These are phyloP conservation scores for Ceratobasidium sp. DNA, from an alignment of 1,284 basidiomycete genomes.

Conservation along the genomic window DNA sequence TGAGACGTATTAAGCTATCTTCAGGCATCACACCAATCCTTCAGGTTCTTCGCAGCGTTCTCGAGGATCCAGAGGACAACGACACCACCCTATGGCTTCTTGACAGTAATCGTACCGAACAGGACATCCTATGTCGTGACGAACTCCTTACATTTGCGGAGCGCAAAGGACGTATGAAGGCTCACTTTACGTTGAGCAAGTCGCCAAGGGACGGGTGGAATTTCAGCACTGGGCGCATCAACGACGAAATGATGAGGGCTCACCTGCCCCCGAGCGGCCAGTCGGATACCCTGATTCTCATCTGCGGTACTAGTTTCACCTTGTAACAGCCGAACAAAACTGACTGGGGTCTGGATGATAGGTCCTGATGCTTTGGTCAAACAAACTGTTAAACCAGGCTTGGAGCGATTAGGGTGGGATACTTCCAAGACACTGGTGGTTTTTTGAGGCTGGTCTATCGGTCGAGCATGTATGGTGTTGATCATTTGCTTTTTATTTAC, in stretches of 20 bases:
- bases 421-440: slow-evolving; percentile 46
- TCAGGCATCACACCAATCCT: slow-evolving; percentile 67
- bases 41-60: slow-evolving; percentile 60
- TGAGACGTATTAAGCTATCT: neutral
- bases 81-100: slow-evolving; percentile 61
- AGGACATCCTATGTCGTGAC: slow-evolving; percentile 61
- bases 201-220: slow-evolving; percentile 53
- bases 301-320: slow-evolving; percentile 54
- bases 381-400: slow-evolving; percentile 46
- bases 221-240: slow-evolving; percentile 57
- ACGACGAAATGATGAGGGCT: slow-evolving; percentile 52
- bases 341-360: neutral
- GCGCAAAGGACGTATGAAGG: slow-evolving; percentile 52
- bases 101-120: slow-evolving; percentile 60
- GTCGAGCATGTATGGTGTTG: neutral
- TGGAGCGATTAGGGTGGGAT: slow-evolving; percentile 49
- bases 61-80: slow-evolving; percentile 54
- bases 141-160: slow-evolving; percentile 56
- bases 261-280: slow-evolving; percentile 55
- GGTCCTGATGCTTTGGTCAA: slow-evolving; percentile 56
- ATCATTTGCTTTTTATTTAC: no score
- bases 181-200: slow-evolving; percentile 59
- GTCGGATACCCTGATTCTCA: slow-evolving; percentile 55
- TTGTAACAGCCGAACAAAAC: neutral
- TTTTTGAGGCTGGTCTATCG: slow-evolving; percentile 44